phyloP scores from a whole-genome alignment of 2,329 filamentous ascomycete genomes.

The Pseudogymnoascus sp. region DNA sequence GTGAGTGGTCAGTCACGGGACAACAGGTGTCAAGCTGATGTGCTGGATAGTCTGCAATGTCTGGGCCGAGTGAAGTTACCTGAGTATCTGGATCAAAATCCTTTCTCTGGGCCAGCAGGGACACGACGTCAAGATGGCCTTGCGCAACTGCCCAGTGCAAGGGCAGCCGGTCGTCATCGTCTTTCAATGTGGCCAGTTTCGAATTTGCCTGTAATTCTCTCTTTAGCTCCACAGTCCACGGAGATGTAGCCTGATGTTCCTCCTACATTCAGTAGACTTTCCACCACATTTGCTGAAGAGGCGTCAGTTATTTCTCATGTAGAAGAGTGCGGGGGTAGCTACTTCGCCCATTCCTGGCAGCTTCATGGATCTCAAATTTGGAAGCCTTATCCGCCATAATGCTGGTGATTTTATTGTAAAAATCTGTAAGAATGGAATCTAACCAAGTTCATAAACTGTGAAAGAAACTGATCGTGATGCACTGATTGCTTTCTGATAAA shows the following conservation, averaged over 20 bases:
- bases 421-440: not conserved
- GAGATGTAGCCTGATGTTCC: not conserved
- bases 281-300: conserved; percentile 56
- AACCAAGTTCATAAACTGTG: not conserved
- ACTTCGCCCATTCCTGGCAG: conserved; percentile 80
- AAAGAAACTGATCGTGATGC: not conserved
- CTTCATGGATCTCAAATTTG: conserved; percentile 80
- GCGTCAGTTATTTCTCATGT: not conserved
- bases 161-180: conserved; percentile 82
- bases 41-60: not conserved
- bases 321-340: conserved; percentile 27
- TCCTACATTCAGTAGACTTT: conserved; percentile 64
- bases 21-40: not conserved
- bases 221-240: not conserved
- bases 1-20: not conserved
- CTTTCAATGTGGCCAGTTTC: conserved; percentile 63
- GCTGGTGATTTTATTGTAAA: not conserved
- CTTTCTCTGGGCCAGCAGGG: conserved; percentile 61
- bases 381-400: conserved; percentile 35
- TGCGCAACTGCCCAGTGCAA: conserved; percentile 92
- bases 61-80: conserved; percentile 36
- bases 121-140: conserved; percentile 68
- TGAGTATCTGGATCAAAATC: conserved; percentile 79
- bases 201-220: conserved; percentile 57
- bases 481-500: conserved; percentile 3